Evolutionary conservation across 108 stramenopile genomes (phyloP), one percentile per base, ranked within the genome.

Genomic region (Skeletonema grethae): DNA sequence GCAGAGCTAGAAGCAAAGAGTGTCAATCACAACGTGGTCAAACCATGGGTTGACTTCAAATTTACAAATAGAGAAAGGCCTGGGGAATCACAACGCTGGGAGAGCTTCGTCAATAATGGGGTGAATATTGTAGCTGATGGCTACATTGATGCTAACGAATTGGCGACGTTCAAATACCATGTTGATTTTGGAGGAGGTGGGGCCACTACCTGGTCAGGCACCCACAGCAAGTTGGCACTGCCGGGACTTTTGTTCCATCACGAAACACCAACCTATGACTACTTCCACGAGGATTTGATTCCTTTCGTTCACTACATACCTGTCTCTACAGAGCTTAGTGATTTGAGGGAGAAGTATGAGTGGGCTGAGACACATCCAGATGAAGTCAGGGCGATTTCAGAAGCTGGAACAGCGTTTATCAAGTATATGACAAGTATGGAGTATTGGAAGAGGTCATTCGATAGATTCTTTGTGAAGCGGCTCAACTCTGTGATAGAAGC

Each of bases 21-120:
- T 0, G 11, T n/a, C 31, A 50, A 61, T 59, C 24, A 43, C 16
- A 18, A 29, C 7, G 8, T 43, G 22, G 12, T 80, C 9, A 24
- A 36, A 38, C 73, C 80, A 1, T 81, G 80, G 80, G 62, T 43
- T 32, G 67, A 90, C 57, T 70, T 86, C 43, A 85, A 90, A 67
- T 90, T 90, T 79, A 80, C 85, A 0, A 70, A 56, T 50, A 61
- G 79, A 12, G 83, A 74, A 20, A n/a, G 46, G n/a, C 16, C 46
- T 6, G 46, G 46, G 18, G 46, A 48, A 48, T 48, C 46, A 5
- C 46, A 48, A 2, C 16, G 46, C 0, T 48, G 46, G 46, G 18
- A 48, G n/a, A 18, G 46, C 46, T 48, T 48, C 16, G 46, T 48
- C 16, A 48, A 48, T 7, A 36, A 62, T 62, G 61, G 31, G 4